Percentiles rank a stretch among this genome's conserved stretches.
Conservation (phyloP, 345 rosid genomes). For the Cardamine chenopodiifolia region DNA sequence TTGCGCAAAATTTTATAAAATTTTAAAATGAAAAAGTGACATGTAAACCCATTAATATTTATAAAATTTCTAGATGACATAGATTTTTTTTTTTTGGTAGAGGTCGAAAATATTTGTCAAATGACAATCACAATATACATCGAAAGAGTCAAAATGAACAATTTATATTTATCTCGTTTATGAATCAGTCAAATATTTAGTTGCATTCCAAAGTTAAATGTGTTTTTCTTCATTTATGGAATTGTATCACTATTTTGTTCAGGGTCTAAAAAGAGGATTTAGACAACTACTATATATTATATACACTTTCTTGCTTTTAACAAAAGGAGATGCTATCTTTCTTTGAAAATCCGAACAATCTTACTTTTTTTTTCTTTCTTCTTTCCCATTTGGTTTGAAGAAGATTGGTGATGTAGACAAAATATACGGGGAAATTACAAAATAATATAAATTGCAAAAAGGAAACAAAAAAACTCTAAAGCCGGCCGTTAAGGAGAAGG, state of each 20-base stretch:
- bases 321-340: slow-evolving; percentile 45
- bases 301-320: slow-evolving; percentile 44
- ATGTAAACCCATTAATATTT: not conserved
- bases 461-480: slow-evolving; percentile 17
- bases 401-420: slow-evolving; percentile 35
- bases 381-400: slow-evolving; percentile 44
- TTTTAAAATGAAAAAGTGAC: not conserved
- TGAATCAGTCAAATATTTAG: not conserved
- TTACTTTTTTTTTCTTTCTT: slow-evolving; percentile 33
- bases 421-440: slow-evolving; percentile 31
- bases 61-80: not conserved
- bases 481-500: slow-evolving; percentile 47
- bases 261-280: slow-evolving; percentile 31
- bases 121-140: not conserved
- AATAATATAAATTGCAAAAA: not conserved
- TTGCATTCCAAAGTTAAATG: not conserved
- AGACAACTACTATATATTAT: slow-evolving; percentile 27
- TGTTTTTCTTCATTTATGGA: not conserved
- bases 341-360: slow-evolving; percentile 44
- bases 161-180: not conserved
- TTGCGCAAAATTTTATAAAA: not conserved
- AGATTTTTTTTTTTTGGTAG: not conserved
- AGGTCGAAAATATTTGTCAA: not conserved
- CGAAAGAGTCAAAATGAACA: not conserved
- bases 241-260: not conserved